Evolutionary conservation across 1,284 basidiomycete species (phyloP), one percentile per base, ranked within the genome.

Genomic region (Mycena citricolor): DNA sequence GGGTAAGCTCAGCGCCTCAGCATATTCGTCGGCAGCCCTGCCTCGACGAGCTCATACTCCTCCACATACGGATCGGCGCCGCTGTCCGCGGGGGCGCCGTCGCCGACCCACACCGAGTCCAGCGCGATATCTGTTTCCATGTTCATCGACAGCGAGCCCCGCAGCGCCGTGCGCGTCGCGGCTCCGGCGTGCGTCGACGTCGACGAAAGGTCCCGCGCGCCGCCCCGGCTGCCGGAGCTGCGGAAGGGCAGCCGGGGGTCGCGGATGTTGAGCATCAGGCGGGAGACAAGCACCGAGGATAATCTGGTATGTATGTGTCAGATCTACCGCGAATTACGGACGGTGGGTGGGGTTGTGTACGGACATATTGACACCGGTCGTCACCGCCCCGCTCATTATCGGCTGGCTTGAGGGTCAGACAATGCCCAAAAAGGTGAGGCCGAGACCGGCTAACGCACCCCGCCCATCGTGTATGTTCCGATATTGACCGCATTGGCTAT

Each of bases 231-330:
- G 19, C 19, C 8, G 13, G 34, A 20, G 20, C 12, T 21, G 38
- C 25, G 38, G 12, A 17, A n/a, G 16, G 32, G 25, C 23, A 38
- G 22, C 5, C 38, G 25, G 8, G 64, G 63, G 40, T 67, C 60
- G 7, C 68, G 66, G 10, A 74, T 47, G 42, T 73, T 73, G 30
- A 73, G 59, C 63, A 68, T 63, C 16, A 74, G 51, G 20, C 70
- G 59, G 8, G 69, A 68, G 5, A 69, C 65, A 61, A 72, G 58
- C 7, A 65, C 58, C 3, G 65, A 64, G 1, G 67, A 70, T 8
- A 73, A 56, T 13, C 70, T 74, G 40, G 4, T n/a, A n/a, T n/a
- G 4, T n/a, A n/a, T n/a, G n/a, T n/a, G n/a, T n/a, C n/a, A n/a
- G n/a, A n/a, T n/a, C n/a, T n/a, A n/a, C n/a, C n/a, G n/a, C n/a